A percentile compares a stretch with the other conserved stretches of the same genome.
Conservation (phyloP, 2,329 filamentous ascomycete genomes). For the Neopestalotiopsis sp. region DNA sequence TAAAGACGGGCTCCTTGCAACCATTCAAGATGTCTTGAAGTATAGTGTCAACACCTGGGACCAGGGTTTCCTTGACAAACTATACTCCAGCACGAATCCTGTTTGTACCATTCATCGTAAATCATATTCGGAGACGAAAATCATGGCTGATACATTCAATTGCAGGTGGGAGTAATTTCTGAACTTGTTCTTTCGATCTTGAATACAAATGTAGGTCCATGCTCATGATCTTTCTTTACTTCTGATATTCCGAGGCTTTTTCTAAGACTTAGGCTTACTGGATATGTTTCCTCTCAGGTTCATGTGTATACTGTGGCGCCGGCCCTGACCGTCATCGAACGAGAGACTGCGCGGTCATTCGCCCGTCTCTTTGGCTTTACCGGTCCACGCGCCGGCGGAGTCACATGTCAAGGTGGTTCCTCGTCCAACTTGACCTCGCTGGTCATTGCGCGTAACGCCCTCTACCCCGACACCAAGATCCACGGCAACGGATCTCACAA, state of each 20-base stretch:
- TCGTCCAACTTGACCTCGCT: constrained; percentile 74
- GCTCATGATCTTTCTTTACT: neutral
- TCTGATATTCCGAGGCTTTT: neutral
- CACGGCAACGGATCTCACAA: constrained; percentile 68
- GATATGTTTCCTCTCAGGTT: constrained; percentile 49
- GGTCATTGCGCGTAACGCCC: constrained; percentile 79
- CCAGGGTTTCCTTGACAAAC: constrained; percentile 93
- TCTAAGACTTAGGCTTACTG: neutral
- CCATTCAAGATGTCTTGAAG: constrained; percentile 72
- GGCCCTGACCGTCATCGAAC: constrained; percentile 85
- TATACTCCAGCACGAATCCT: constrained; percentile 89
- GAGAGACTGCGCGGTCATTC: constrained; percentile 74
- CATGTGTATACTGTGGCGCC: constrained; percentile 96
- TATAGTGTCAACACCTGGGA: constrained; percentile 99
- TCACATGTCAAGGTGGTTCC: constrained; percentile 64
- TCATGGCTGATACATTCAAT: neutral
- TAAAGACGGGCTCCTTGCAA: constrained; percentile 75
- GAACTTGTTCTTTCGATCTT: constrained; percentile 84
- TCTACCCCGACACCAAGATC: constrained; percentile 79
- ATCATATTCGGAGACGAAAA: neutral
- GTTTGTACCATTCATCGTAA: constrained; percentile 45
- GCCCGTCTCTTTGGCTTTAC: constrained; percentile 79
- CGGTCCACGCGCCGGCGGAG: constrained; percentile 70
- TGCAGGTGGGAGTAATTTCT: constrained; percentile 77
- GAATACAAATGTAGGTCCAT: constrained; percentile 78